These are phyloP conservation scores for Reticulascus tulasneorum DNA, from an alignment of 2,329 filamentous ascomycete species.

Conservation along the genomic window DNA sequence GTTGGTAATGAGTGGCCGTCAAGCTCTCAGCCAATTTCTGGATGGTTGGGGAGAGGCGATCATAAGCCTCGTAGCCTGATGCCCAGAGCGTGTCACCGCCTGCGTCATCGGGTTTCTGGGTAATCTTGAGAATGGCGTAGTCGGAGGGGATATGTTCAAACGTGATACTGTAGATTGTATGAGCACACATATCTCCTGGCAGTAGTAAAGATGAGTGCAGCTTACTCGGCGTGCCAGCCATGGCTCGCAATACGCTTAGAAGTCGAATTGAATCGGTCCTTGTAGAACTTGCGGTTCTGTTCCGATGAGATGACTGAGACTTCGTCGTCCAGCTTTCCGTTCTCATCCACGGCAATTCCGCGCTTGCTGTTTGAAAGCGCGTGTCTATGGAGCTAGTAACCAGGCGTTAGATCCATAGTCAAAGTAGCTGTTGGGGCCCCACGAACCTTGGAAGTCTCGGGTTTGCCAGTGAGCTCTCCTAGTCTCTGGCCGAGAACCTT, in stretches of 20 bases:
- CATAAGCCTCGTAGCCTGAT: conserved; percentile 41
- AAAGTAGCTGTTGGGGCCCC: no score
- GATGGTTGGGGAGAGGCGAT: conserved; percentile 43
- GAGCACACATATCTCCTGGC: no score
- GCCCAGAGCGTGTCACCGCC: conserved; percentile 41
- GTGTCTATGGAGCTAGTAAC: conserved; percentile 38
- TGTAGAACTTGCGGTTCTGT: conserved; percentile 33
- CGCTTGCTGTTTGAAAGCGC: conserved; percentile 43
- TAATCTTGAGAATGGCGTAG: conserved; percentile 41
- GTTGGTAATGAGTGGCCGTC: conserved; percentile 34
- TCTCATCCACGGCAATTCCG: conserved; percentile 37
- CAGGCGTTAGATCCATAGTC: conserved; percentile 4
- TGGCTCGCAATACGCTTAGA: conserved; percentile 26
- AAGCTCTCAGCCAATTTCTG: conserved; percentile 42
- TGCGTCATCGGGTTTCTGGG: conserved; percentile 34
- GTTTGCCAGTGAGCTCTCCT: conserved; percentile 42
- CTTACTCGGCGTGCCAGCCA: conserved; percentile 43
- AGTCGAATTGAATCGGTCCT: conserved; percentile 22
- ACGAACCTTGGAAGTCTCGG: conserved; percentile 35
- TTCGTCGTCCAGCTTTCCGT: conserved; percentile 41
- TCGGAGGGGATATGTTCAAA: conserved; percentile 43
- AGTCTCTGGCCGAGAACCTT: conserved; percentile 48
- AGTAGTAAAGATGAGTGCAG: neutral
- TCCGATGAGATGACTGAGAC: conserved; percentile 45
- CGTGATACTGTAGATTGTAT: conserved; percentile 27